Evolutionary conservation across 2,329 filamentous ascomycete species (phyloP).

Genomic region (Teratosphaeria nubilosa): DNA sequence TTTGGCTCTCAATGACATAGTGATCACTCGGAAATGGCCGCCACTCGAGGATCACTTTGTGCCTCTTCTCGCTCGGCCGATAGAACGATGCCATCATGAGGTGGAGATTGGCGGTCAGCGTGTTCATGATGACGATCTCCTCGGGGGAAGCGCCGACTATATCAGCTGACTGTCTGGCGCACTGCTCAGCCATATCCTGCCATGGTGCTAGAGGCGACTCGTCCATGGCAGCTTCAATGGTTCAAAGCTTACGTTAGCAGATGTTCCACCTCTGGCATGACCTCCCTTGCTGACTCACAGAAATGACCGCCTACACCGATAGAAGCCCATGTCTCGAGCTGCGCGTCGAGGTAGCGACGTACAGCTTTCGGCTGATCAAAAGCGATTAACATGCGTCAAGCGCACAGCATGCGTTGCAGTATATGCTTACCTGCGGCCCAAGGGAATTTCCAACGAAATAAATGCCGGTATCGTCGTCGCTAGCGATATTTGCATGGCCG

Average conservation of each 20-base stretch:
- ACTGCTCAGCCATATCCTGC: slow-evolving; percentile 68
- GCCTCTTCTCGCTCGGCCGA: slow-evolving; percentile 51
- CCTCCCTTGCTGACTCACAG: background rate
- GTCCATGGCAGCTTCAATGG: slow-evolving; percentile 24
- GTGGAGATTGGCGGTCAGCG: slow-evolving; percentile 70
- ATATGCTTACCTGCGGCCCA: slow-evolving; percentile 41
- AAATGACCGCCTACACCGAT: slow-evolving; percentile 76
- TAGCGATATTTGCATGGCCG: slow-evolving; percentile 2
- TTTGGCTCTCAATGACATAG: slow-evolving; percentile 76
- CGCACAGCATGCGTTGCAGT: background rate
- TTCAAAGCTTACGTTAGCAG: background rate
- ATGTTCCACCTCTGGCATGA: background rate
- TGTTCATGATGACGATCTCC: slow-evolving; percentile 83
- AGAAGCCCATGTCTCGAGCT: slow-evolving; percentile 73
- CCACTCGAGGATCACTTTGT: slow-evolving; percentile 78
- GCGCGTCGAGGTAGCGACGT: slow-evolving; percentile 54
- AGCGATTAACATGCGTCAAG: background rate
- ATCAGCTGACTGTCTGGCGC: slow-evolving; percentile 57
- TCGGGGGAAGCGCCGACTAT: slow-evolving; percentile 62
- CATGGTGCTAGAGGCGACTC: slow-evolving; percentile 61
- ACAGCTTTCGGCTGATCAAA: slow-evolving; percentile 58
- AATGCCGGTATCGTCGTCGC: slow-evolving; percentile 40
- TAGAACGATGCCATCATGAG: slow-evolving; percentile 82
- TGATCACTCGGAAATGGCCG: slow-evolving; percentile 85
- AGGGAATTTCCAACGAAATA: slow-evolving; percentile 89